Evolutionary conservation across 176 grass and related monocot genomes (phyloP).

Genomic region (Cenchrus americanus): DNA sequence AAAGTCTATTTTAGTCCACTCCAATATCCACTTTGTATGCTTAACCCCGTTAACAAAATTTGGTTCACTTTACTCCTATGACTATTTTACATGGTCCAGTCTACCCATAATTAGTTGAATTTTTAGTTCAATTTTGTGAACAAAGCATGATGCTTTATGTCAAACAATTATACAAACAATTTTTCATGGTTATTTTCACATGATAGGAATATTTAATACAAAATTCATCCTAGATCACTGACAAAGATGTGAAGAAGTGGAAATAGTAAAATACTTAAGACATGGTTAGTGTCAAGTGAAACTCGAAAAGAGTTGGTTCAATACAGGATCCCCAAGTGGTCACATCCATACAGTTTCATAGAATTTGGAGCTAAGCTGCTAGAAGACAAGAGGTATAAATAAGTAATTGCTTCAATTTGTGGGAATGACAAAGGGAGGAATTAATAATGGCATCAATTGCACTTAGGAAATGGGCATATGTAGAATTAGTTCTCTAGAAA

Average conservation of each 20-base stretch:
- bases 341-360: background rate
- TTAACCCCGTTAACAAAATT: too few species aligned
- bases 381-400: background rate
- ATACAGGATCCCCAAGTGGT: background rate
- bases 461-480: background rate
- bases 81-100: too few species aligned
- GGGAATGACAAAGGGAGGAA: background rate
- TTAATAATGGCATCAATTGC: background rate
- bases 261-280: background rate
- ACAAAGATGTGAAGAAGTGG: background rate
- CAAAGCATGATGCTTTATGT: too few species aligned
- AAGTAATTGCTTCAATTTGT: background rate
- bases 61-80: too few species aligned
- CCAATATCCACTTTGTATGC: too few species aligned
- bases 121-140: too few species aligned
- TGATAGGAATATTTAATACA: too few species aligned
- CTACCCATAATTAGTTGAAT: too few species aligned
- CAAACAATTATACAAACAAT: too few species aligned
- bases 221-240: too few species aligned
- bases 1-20: too few species aligned
- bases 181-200: too few species aligned
- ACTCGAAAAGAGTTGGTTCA: background rate
- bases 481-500: background rate
- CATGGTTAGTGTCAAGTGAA: background rate
- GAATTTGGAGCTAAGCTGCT: background rate